phyloP scores from a whole-genome alignment of 176 grass and related monocot species.

The Canna indica region DNA sequence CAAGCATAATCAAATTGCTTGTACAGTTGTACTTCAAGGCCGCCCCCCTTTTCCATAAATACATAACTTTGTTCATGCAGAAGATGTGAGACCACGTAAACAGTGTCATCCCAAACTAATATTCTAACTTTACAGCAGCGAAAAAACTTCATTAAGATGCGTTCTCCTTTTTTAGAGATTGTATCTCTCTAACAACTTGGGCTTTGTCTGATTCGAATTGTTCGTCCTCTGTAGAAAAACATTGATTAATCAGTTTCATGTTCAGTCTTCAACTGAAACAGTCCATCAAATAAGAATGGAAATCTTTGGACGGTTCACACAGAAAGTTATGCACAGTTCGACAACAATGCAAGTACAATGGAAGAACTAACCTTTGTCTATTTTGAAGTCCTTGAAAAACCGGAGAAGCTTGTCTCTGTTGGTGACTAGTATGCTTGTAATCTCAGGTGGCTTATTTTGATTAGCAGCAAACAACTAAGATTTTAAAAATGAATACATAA shows the following conservation, averaged over 20 bases:
- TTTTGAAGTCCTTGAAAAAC: conserved; percentile 35
- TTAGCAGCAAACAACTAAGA: conserved; percentile 46
- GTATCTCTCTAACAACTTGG: conserved; percentile 26
- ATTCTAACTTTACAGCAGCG: background rate
- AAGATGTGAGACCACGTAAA: background rate
- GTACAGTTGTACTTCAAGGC: background rate
- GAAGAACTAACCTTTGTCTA: conserved; percentile 37
- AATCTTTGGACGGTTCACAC: too few species aligned
- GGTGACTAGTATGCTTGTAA: conserved; percentile 31
- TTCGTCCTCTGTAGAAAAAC: conserved; percentile 27
- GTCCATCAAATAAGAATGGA: too few species aligned
- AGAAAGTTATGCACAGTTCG: too few species aligned
- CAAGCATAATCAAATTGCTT: background rate
- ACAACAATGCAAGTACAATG: too few species aligned
- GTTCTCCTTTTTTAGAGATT: conserved; percentile 5
- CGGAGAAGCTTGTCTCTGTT: conserved; percentile 54
- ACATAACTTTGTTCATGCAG: background rate
- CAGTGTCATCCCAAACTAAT: background rate
- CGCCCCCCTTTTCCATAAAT: background rate
- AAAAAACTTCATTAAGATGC: background rate
- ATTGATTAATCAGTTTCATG: background rate
- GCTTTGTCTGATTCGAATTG: conserved; percentile 42
- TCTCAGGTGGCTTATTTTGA: conserved; percentile 45
- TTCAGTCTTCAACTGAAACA: background rate
- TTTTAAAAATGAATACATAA: background rate